Conservation (phyloP, 805 yeast species). For the Metschnikowia amazonensis region DNA sequence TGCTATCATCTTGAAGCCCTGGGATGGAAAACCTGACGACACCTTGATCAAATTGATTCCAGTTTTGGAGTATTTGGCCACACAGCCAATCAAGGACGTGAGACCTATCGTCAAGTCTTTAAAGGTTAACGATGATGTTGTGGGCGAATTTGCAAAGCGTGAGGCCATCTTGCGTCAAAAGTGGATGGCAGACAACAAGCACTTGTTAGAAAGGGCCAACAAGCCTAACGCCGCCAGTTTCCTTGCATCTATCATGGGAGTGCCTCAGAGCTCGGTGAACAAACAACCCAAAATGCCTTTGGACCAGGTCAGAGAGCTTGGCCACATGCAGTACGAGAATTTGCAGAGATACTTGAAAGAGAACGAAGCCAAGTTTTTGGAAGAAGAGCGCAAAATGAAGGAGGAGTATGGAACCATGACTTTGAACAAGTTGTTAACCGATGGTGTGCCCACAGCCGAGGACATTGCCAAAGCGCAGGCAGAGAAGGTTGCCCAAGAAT, state of each 20-base stretch:
- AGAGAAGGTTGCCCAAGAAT: slow-evolving; percentile 24
- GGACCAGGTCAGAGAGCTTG: slow-evolving; percentile 86
- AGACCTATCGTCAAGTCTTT: slow-evolving; percentile 81
- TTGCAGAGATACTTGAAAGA: slow-evolving; percentile 62
- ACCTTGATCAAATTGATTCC: slow-evolving; percentile 78
- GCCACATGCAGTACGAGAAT: slow-evolving; percentile 81
- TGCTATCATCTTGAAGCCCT: slow-evolving; percentile 77
- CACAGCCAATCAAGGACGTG: slow-evolving; percentile 81
- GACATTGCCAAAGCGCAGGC: slow-evolving; percentile 46
- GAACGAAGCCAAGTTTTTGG: slow-evolving; percentile 63
- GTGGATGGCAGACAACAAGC: slow-evolving; percentile 53
- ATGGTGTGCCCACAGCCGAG: slow-evolving; percentile 76
- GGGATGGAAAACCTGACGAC: slow-evolving; percentile 88
- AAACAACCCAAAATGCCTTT: slow-evolving; percentile 71
- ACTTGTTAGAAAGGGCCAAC: slow-evolving; percentile 28
- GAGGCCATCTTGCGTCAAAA: slow-evolving; percentile 71
- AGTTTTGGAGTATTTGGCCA: slow-evolving; percentile 89
- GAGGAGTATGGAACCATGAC: slow-evolving; percentile 80
- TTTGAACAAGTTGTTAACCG: slow-evolving; percentile 78
- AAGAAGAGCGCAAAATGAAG: slow-evolving; percentile 82
- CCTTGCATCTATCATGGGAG: slow-evolving; percentile 62
- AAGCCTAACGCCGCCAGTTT: slow-evolving; percentile 47
- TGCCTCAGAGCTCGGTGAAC: slow-evolving; percentile 44
- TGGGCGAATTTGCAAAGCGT: slow-evolving; percentile 77
- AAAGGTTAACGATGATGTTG: slow-evolving; percentile 59